phyloP scores from a whole-genome alignment of 768 basidiomycete genomes.

The Lactarius sanguifluus region DNA sequence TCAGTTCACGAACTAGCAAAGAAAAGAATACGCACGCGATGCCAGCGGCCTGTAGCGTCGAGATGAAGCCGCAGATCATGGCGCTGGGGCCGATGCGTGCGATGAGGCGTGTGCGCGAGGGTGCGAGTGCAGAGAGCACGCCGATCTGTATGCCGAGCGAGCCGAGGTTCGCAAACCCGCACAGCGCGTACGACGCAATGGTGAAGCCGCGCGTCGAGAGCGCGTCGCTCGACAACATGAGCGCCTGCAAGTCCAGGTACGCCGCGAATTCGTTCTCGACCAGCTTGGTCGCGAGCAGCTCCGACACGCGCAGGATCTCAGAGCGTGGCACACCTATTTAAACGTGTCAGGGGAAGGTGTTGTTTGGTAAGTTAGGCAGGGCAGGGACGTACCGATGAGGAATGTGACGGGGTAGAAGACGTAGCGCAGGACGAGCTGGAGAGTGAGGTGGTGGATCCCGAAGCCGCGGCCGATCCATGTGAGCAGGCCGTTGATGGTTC shows the following conservation, averaged over 20 bases:
- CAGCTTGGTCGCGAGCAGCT: conserved; percentile 82
- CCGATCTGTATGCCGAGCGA: conserved; percentile 87
- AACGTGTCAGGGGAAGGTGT: not conserved
- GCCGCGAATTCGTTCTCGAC: conserved; percentile 87
- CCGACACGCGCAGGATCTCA: conserved; percentile 81
- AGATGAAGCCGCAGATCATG: conserved; percentile 69
- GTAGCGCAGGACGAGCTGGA: conserved; percentile 84
- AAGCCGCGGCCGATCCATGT: conserved; percentile 90
- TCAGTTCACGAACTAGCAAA: conserved; percentile 3
- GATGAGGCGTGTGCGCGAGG: conserved; percentile 67
- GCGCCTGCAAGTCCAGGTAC: conserved; percentile 55
- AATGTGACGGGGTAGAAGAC: conserved; percentile 87
- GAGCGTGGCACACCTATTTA: conserved; percentile 62
- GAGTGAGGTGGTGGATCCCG: conserved; percentile 76
- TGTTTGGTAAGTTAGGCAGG: not conserved
- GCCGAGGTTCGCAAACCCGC: conserved; percentile 87
- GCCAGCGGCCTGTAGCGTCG: conserved; percentile 59
- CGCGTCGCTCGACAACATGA: conserved; percentile 47
- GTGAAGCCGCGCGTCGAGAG: conserved; percentile 74
- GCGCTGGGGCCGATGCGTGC: conserved; percentile 66
- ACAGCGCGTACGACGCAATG: conserved; percentile 84
- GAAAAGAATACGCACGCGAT: conserved; percentile 47
- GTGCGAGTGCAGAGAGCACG: conserved; percentile 68
- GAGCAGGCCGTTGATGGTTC: conserved; percentile 77
- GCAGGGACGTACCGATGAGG: conserved; percentile 48